Evolutionary conservation across 2,329 filamentous ascomycete species (phyloP), one percentile per base, ranked within the genome.

Genomic region (Davidsoniella neocaledoniae): DNA sequence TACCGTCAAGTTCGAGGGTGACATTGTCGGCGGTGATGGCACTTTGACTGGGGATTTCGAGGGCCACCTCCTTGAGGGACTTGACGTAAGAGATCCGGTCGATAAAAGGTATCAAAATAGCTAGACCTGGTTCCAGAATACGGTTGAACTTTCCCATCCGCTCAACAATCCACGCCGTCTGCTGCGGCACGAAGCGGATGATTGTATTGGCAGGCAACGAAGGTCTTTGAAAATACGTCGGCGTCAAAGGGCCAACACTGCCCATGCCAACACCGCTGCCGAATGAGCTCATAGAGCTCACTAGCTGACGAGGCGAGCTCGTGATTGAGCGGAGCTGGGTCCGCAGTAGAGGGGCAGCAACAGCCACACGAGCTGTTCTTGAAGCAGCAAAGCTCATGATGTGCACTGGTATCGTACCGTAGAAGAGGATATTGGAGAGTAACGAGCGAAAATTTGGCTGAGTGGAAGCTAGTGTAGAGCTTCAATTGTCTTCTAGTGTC

Each of bases 11-110:
- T 66, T 96, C 91, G 54, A 98, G 70, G 2, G 91, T 98, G 29
- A 98, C 91, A 59, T 98, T 98, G 71, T 98, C 91, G 50, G 91
- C 90, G 1, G 91, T 98, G 62, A 98, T 98, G 59, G 91, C 91
- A 63, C 85, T 94, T 70, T 98, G 91, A 59, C 84, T 93, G 2
- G 91, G 91, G 52, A 98, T 98, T 70, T 98, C 91, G 62, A 96
- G 84, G 25, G 91, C 91, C 45, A 79, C 78, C 67, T 98, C 91
- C 72, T 98, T 98, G 66, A 98, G 71, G 57, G 84, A 94, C 73
- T 94, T 95, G 57, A 98, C 91, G 64, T 98, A 98, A 58, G 91
- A 84, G 64, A 98, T 96, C 54, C 87, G 83, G 67, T 98, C 91
- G 64, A 98, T 69, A 57, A 96, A 83, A 1, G 91, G 91, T 49